Conservation (phyloP, 129 eudicot genomes). For the Helianthus tuberosus region DNA sequence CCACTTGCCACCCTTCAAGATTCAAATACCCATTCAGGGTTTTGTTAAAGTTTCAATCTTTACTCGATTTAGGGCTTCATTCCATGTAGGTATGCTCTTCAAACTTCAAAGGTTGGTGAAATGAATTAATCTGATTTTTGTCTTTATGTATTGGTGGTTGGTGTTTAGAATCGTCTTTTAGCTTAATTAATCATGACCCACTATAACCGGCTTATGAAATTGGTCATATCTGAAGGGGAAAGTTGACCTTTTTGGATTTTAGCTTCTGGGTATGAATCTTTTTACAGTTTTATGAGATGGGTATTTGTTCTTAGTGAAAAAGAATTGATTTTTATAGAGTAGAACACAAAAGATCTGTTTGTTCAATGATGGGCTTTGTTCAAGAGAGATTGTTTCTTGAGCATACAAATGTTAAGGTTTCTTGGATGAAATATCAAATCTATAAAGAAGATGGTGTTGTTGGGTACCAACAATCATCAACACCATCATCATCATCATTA, state of each 20-base stretch:
- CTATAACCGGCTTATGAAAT: conserved; percentile 8
- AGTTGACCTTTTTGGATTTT: conserved; percentile 11
- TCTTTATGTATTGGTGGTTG: conserved; percentile 19
- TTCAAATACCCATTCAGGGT: not conserved
- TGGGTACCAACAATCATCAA: not conserved
- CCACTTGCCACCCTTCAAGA: conserved; percentile 19
- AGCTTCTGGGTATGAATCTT: conserved; percentile 21
- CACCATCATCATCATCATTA: conserved; percentile 38
- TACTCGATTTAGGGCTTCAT: not conserved
- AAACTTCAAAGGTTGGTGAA: conserved; percentile 26
- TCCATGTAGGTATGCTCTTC: conserved; percentile 13
- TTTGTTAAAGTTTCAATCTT: not conserved
- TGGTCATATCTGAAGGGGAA: not conserved
- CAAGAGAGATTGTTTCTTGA: conserved; percentile 41
- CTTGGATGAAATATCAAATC: conserved; percentile 35
- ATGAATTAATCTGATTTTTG: conserved; percentile 19
- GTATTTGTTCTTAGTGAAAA: conserved; percentile 4
- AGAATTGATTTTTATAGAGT: conserved; percentile 18
- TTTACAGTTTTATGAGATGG: conserved; percentile 2
- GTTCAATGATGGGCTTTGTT: conserved; percentile 27
- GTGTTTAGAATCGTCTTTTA: conserved; percentile 25
- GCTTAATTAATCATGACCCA: conserved; percentile 30
- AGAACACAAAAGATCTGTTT: conserved; percentile 34
- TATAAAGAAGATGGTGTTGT: conserved; percentile 44
- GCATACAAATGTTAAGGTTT: conserved; percentile 37